phyloP scores from a whole-genome alignment of 768 basidiomycete genomes.

The Termitomyces sp. region DNA sequence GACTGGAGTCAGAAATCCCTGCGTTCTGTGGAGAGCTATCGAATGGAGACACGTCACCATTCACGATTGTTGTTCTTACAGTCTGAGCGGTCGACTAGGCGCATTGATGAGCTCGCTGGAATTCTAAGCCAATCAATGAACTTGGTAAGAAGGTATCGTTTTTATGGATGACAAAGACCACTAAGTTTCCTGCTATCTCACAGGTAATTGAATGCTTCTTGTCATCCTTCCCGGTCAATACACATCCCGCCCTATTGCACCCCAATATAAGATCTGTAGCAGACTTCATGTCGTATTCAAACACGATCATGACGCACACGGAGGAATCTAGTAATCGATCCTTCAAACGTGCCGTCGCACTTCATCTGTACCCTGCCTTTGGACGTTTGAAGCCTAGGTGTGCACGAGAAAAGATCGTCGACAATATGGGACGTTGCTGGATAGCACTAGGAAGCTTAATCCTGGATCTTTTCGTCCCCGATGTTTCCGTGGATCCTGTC shows the following conservation, averaged over 20 bases:
- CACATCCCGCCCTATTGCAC: conserved; percentile 12
- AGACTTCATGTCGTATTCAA: conserved; percentile 17
- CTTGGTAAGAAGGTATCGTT: conserved; percentile 29
- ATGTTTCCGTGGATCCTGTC: conserved; percentile 84
- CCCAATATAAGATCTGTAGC: conserved; percentile 12
- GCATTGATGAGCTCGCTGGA: conserved; percentile 36
- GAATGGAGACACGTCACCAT: conserved; percentile 31
- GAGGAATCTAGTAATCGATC: conserved; percentile 26
- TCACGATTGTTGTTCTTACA: conserved; percentile 33
- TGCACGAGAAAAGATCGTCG: conserved; percentile 5
- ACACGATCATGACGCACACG: conserved; percentile 24
- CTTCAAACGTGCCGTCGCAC: conserved; percentile 28
- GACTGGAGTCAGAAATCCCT: conserved; percentile 36
- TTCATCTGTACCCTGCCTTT: conserved; percentile 23
- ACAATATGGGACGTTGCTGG: conserved; percentile 41
- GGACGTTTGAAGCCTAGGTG: conserved; percentile 9
- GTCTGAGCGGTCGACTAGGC: conserved; percentile 29
- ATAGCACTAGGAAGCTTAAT: conserved; percentile 55
- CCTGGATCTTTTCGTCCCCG: conserved; percentile 72
- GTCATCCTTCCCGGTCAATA: conserved; percentile 29
- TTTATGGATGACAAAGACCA: neutral
- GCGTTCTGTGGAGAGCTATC: conserved; percentile 32
- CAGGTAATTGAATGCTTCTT: conserved; percentile 44
- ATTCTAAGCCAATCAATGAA: conserved; percentile 36
- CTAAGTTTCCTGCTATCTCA: neutral